Conservation (phyloP, 2,329 filamentous ascomycete genomes). For the Diaporthe citriasiana region DNA sequence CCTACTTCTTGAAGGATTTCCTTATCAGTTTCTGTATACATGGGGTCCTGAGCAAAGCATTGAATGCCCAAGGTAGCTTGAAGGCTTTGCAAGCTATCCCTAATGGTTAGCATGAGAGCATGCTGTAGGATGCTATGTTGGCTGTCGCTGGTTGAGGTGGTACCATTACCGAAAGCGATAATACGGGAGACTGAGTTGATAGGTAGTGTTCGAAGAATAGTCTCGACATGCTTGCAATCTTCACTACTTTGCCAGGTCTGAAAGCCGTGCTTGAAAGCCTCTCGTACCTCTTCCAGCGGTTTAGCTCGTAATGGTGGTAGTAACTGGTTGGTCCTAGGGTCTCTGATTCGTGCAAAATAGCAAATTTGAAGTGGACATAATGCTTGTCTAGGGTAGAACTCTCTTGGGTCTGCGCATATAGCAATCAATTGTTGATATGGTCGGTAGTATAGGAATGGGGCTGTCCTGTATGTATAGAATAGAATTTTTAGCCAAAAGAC, state of each 20-base stretch:
- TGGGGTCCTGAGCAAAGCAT: neutral
- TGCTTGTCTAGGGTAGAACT: neutral
- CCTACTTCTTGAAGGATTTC: neutral
- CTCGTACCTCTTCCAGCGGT: neutral
- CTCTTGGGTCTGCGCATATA: neutral
- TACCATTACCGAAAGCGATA: neutral
- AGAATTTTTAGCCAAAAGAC: too few relatives aligned
- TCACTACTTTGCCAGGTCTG: neutral
- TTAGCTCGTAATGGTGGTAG: neutral
- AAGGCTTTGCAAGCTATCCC: neutral
- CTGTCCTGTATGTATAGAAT: neutral
- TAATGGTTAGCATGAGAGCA: neutral
- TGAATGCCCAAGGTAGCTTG: neutral
- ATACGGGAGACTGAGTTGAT: neutral
- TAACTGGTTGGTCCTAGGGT: neutral
- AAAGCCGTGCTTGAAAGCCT: neutral
- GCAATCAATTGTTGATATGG: neutral
- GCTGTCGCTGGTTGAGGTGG: neutral
- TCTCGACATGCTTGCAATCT: neutral
- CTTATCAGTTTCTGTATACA: neutral
- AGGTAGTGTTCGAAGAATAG: neutral
- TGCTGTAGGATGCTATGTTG: neutral
- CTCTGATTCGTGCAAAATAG: neutral
- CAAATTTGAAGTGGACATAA: conserved; percentile 7
- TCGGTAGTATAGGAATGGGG: neutral